Evolutionary conservation across 2,329 filamentous ascomycete genomes (phyloP).

Genomic region (Hypoxylon sp.): DNA sequence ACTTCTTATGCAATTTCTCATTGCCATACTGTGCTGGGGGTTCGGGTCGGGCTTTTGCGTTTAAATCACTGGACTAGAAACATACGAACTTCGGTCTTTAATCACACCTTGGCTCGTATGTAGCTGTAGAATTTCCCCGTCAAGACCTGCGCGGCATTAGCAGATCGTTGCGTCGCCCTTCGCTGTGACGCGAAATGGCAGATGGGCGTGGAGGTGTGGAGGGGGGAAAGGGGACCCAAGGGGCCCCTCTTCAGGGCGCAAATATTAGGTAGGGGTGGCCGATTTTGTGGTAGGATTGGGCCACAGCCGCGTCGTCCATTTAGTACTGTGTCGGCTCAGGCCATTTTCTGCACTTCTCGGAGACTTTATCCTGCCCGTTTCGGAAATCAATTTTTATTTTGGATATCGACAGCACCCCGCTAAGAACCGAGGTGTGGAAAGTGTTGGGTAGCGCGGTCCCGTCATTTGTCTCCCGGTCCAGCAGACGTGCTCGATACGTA

Average conservation of each 20-base stretch:
- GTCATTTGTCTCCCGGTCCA: background rate
- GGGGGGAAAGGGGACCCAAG: too few relatives aligned
- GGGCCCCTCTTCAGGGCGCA: background rate
- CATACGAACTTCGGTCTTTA: too few relatives aligned
- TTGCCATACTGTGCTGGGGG: background rate
- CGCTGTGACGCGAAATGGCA: too few relatives aligned
- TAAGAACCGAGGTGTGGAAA: background rate
- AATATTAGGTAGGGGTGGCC: background rate
- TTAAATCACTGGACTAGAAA: too few relatives aligned
- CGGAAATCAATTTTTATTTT: background rate
- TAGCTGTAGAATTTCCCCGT: background rate
- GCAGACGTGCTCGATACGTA: background rate
- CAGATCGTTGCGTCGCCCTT: background rate
- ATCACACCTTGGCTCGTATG: background rate
- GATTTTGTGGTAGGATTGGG: background rate
- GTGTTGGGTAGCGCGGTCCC: background rate
- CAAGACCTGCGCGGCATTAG: background rate
- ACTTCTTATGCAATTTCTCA: background rate
- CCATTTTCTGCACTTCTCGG: background rate
- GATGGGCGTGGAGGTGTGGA: too few relatives aligned
- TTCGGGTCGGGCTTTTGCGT: too few relatives aligned
- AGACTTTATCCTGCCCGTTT: background rate
- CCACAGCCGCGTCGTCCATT: background rate
- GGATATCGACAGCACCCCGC: background rate
- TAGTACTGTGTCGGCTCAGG: background rate